Conservation (phyloP, 2,329 filamentous ascomycete genomes). For the Fusarium tanahbumbuense region DNA sequence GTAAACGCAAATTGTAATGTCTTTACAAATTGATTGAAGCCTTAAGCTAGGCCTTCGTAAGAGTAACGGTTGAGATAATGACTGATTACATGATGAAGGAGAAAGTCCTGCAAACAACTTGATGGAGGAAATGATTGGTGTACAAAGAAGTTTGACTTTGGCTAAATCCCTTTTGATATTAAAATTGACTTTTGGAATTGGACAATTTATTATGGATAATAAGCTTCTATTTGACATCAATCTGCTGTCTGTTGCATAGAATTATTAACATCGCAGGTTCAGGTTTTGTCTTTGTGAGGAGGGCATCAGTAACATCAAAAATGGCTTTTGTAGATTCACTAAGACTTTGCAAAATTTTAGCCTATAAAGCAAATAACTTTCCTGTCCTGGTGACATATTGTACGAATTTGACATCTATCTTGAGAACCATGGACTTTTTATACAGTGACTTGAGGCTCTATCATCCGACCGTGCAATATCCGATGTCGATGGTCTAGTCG, state of each 20-base stretch:
- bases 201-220: background rate
- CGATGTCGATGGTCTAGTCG: slow-evolving; percentile 2
- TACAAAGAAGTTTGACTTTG: background rate
- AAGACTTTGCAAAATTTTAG: background rate
- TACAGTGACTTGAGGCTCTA: slow-evolving; percentile 11
- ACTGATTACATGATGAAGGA: background rate
- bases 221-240: background rate
- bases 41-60: no score
- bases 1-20: background rate
- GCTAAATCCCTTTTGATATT: background rate
- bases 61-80: no score
- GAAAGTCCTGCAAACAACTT: background rate
- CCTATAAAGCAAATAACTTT: background rate
- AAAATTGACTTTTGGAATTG: background rate
- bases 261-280: background rate
- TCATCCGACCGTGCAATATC: slow-evolving; percentile 18
- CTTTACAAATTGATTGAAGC: background rate
- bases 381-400: background rate
- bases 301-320: background rate
- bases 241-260: background rate
- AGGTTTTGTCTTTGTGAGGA: background rate
- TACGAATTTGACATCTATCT: background rate
- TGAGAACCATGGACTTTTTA: background rate
- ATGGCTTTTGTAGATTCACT: background rate
- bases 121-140: background rate